Evolutionary conservation across 2,329 filamentous ascomycete genomes (phyloP), one percentile per base, ranked within the genome.

Genomic region (Fusarium ramigenum): DNA sequence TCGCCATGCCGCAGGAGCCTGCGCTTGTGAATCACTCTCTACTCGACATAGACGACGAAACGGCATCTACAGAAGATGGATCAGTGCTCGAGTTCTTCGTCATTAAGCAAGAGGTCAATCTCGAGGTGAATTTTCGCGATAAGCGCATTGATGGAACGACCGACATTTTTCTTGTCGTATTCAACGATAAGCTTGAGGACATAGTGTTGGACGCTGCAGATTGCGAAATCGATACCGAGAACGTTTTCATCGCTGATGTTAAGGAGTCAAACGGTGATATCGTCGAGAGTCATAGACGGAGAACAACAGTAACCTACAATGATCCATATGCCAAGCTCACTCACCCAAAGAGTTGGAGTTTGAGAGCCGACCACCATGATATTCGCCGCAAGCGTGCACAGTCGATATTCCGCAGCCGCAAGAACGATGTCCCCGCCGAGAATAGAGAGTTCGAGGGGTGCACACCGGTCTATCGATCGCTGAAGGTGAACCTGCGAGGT

Each of bases 91-190:
- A 84, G 32, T 85, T 84, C 63, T 85, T 87, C 44, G 84, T 98
- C 65, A 87, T 94, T 61, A 92, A 95, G 83, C 96, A 98, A 83
- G 93, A 93, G 80, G 92, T 99, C 56, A 92, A 95, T 77, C 87
- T 99, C 68, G 95, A 98, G 78, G 87, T 99, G 79, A 93, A 97
- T 83, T 97, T 99, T 80, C 87, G 89, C 73, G 89, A 89, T 60
- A 92, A 91, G 82, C 89, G 87, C 78, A 84, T 98, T 78, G 91
- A 89, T 69, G 96, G 96, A 57, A 92, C 89, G 72, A 94, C 93
- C 14, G 92, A 95, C 75, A 93, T 99, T 75, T 93, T 92, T 36
- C 90, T 98, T 60, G 91, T 93, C 75, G 85, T 88, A 65, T 85
- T 89, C 66, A 86, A 86, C 76, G 84, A 89, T 66, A 89, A 90